Base-by-base conservation (phyloP, 495 filamentous ascomycete species). In the Neurospora sp. region DNA sequence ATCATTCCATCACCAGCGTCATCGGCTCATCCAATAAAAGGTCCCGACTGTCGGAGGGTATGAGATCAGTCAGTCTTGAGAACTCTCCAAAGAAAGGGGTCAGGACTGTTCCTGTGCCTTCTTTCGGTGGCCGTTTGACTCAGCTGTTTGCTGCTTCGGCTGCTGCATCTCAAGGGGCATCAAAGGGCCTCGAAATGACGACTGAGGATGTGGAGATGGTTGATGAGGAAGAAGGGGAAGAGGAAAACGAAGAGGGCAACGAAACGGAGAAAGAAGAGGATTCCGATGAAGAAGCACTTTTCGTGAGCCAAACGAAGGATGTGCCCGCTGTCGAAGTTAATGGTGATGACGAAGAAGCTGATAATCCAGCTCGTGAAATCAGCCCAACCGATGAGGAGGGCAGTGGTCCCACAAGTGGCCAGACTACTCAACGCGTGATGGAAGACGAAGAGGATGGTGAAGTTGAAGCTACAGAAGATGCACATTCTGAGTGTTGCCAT, bases 61-160 rank as follows among this genome's bases (percentile, higher is more conserved):
- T 71, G 39, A 71, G 3, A 8, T 61, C 38, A 73, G 40, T 61
- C 69, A 46, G 48, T 65, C 5, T 69, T 41, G 18, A 74, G 73
- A 20, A 35, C 65, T 35, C 68, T 70, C 69, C 71, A 2, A 74
- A 65, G 41, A 35, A 18, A 39, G 69, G 39, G 18, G 73, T 59
- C 38, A 74, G 73, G 14, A 68, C 35, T 11, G 74, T 74, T 14
- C 72, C 77, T 0, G 38, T 80, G 10, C 80, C 81, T 73, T 86
- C 84, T 40, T 91, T 97, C 77, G 88, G 92, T 39, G 87, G 88
- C 14, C 88, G 89, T 65, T 86, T 95, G 70, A 82, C 83, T 8
- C 88, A 88, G 69, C 84, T 88, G 46, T 97, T 98, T 83, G 86
- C 90, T 61, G 94, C 94, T 22, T 88, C 92, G 39, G 90, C 90